These are phyloP conservation scores for Elaeis guineensis DNA, from an alignment of 176 grass and related monocot species.

Conservation along the genomic window DNA sequence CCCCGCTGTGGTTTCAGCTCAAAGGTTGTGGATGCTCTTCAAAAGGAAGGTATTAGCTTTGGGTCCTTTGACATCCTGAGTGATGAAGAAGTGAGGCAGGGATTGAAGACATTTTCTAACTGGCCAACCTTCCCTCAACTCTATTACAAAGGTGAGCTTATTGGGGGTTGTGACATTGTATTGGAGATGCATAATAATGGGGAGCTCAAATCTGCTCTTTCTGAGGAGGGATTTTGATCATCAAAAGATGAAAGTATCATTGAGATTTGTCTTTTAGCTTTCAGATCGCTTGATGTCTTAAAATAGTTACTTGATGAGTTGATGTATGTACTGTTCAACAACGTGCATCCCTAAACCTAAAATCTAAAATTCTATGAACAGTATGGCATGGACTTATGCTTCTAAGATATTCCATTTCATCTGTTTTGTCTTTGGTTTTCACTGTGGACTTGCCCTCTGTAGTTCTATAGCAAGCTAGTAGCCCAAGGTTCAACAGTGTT, in stretches of 20 bases:
- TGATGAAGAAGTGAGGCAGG: slow-evolving; percentile 76
- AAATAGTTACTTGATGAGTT: background rate
- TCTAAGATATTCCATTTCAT: too few species aligned
- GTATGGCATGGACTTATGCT: too few species aligned
- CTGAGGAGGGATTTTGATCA: slow-evolving; percentile 11
- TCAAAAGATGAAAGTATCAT: background rate
- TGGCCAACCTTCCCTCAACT: slow-evolving; percentile 96
- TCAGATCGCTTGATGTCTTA: background rate
- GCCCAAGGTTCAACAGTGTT: too few species aligned
- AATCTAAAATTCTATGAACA: too few species aligned
- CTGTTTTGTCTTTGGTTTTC: too few species aligned
- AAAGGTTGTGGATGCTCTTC: slow-evolving; percentile 81
- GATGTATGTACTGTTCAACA: too few species aligned
- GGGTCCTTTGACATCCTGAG: slow-evolving; percentile 81
- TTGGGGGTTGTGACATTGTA: slow-evolving; percentile 90
- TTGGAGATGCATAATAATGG: slow-evolving; percentile 65
- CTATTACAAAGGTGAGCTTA: slow-evolving; percentile 90
- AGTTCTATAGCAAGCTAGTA: too few species aligned
- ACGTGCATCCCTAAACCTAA: too few species aligned
- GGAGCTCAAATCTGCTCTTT: slow-evolving; percentile 64
- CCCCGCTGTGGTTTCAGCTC: slow-evolving; percentile 83
- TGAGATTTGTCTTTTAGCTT: background rate
- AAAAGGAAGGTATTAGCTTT: slow-evolving; percentile 55
- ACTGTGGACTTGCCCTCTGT: too few species aligned
- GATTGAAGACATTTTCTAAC: slow-evolving; percentile 79